These are phyloP conservation scores for Omphalotus olearius DNA, from an alignment of 1,284 basidiomycete species.

Conservation along the genomic window DNA sequence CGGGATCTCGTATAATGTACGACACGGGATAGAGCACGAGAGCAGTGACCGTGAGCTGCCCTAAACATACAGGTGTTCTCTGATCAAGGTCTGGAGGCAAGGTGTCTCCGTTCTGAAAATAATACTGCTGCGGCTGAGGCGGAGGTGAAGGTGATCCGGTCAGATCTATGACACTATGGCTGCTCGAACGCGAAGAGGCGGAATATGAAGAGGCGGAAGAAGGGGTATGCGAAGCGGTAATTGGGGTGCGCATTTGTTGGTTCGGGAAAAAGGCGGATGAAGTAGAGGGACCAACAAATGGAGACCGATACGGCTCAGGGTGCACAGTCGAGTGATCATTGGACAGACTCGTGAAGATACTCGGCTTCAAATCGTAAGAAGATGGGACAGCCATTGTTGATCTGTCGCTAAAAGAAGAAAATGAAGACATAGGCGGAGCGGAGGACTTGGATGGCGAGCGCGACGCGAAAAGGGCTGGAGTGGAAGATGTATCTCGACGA, in stretches of 20 bases:
- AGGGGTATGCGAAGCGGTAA: conserved; percentile 16
- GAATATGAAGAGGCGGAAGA: conserved; percentile 21
- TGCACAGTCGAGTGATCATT: conserved; percentile 9
- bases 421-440: conserved; percentile 10
- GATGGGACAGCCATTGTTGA: conserved; percentile 2
- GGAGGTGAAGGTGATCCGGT: conserved; percentile 71
- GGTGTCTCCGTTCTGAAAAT: conserved; percentile 17
- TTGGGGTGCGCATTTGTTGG: conserved; percentile 15
- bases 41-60: conserved; percentile 76
- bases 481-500: neutral
- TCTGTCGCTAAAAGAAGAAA: conserved; percentile 4
- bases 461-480: conserved; percentile 6
- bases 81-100: conserved; percentile 56
- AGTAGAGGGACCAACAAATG: conserved; percentile 39
- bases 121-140: conserved; percentile 21
- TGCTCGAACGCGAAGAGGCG: conserved; percentile 13
- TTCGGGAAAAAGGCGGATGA: conserved; percentile 27
- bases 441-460: conserved; percentile 3
- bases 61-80: conserved; percentile 85
- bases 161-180: conserved; percentile 67
- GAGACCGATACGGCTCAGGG: conserved; percentile 37
- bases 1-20: conserved; percentile 53
- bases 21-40: conserved; percentile 83
- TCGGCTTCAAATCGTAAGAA: conserved; percentile 8
- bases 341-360: conserved; percentile 11